phyloP scores from a whole-genome alignment of 345 rosid genomes.

The Jatropha curcas region DNA sequence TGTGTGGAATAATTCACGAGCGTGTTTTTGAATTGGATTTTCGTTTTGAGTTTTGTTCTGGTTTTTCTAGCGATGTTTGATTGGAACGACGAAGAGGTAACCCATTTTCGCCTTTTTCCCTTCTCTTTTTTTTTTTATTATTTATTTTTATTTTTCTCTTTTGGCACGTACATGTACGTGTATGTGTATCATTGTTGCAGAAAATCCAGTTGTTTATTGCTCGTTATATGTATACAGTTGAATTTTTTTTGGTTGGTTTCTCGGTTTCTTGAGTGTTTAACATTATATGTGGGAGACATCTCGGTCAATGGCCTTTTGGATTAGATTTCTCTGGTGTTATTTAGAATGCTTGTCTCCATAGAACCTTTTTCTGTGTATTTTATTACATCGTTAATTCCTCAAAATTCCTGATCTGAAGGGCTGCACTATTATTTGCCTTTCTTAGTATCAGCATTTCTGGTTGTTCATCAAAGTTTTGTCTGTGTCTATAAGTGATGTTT shows the following conservation, averaged over 20 bases:
- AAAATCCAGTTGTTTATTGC: background rate
- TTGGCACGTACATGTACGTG: background rate
- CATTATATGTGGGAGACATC: background rate
- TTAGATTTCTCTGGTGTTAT: background rate
- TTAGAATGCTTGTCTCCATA: background rate
- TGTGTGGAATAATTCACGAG: constrained; percentile 47
- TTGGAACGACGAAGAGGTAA: constrained; percentile 99
- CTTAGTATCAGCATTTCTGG: background rate
- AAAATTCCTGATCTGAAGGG: background rate
- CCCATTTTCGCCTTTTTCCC: background rate
- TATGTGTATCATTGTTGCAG: background rate
- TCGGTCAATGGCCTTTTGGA: background rate
- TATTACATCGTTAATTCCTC: background rate
- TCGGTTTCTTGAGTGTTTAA: background rate
- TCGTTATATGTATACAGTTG: background rate
- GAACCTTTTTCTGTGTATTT: background rate
- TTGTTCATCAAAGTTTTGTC: background rate
- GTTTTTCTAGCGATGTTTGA: constrained; percentile 75
- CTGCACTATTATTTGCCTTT: background rate
- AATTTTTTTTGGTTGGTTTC: background rate
- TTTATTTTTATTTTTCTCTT: background rate
- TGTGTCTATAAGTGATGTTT: background rate
- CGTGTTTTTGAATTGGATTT: constrained; percentile 32
- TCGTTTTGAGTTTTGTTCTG: constrained; percentile 29
- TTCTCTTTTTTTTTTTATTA: background rate